Evolutionary conservation across 768 basidiomycete species (phyloP).

Genomic region (Boletus coccyginus): DNA sequence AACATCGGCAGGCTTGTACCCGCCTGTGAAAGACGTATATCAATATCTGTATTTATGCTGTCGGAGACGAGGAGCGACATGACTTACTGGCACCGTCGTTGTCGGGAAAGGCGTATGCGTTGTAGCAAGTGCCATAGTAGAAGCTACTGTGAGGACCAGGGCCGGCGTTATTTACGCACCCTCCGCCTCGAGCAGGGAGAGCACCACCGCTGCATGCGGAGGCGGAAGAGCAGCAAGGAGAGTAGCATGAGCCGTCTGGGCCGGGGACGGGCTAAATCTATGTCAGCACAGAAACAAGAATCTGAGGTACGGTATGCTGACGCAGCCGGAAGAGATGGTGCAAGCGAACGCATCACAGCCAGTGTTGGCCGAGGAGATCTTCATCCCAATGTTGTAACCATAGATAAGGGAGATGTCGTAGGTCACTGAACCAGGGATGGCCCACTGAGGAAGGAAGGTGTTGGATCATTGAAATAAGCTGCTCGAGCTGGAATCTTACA

Average conservation of each 20-base stretch:
- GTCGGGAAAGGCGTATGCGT: slow-evolving; percentile 34
- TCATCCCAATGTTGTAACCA: slow-evolving; percentile 34
- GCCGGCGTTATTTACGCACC: slow-evolving; percentile 26
- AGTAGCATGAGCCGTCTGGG: slow-evolving; percentile 25
- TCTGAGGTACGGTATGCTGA: slow-evolving; percentile 8
- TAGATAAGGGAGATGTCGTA: slow-evolving; percentile 35
- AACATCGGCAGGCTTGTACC: slow-evolving; percentile 27
- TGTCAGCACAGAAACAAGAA: background rate
- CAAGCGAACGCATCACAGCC: slow-evolving; percentile 31
- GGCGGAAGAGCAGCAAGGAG: slow-evolving; percentile 29
- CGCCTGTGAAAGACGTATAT: slow-evolving; percentile 11
- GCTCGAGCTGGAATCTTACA: slow-evolving; percentile 8
- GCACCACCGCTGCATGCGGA: slow-evolving; percentile 28
- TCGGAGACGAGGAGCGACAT: background rate
- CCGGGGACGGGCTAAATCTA: slow-evolving; percentile 27
- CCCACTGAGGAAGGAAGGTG: slow-evolving; percentile 6
- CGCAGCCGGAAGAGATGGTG: slow-evolving; percentile 30
- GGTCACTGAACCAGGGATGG: slow-evolving; percentile 28
- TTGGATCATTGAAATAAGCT: background rate
- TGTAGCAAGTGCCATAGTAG: slow-evolving; percentile 27
- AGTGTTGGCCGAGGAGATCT: slow-evolving; percentile 28
- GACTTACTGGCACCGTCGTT: slow-evolving; percentile 30
- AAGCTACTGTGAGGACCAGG: slow-evolving; percentile 31
- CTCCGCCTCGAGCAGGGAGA: slow-evolving; percentile 27
- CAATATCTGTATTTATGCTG: background rate